Conservation (phyloP, 129 eudicot genomes). For the Scalesia atractyloides region DNA sequence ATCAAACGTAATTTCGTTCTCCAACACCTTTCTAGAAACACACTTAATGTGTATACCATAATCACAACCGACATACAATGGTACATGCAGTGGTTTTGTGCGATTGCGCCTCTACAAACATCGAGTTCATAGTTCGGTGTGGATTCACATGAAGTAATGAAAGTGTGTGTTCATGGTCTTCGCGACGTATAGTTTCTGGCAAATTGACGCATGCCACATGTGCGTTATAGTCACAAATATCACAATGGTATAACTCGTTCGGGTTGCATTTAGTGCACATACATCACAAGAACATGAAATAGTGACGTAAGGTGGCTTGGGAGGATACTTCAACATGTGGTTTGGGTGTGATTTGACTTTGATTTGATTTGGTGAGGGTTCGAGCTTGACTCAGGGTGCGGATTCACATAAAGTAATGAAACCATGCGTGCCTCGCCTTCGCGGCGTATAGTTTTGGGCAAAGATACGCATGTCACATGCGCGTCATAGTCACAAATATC, state of each 20-base stretch:
- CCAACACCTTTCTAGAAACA: not conserved
- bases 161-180: conserved; percentile 22
- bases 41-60: conserved; percentile 33
- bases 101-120: conserved; percentile 16
- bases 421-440: conserved; percentile 20
- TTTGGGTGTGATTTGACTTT: too few relatives aligned
- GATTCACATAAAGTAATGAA: conserved; percentile 26
- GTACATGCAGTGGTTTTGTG: conserved; percentile 26
- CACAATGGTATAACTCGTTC: conserved; percentile 20
- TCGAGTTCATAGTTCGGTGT: conserved; percentile 11
- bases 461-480: conserved; percentile 20
- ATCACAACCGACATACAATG: conserved; percentile 23
- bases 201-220: conserved; percentile 24
- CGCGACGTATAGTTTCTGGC: conserved; percentile 4
- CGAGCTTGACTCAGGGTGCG: too few relatives aligned
- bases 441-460: conserved; percentile 6
- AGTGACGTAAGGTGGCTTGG: too few relatives aligned
- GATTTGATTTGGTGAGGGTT: too few relatives aligned
- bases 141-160: conserved; percentile 27
- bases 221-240: conserved; percentile 7
- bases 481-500: conserved; percentile 14
- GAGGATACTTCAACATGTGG: too few relatives aligned
- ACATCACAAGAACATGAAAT: too few relatives aligned
- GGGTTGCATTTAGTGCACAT: too few relatives aligned
- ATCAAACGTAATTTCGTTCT: conserved; percentile 10